Percentiles rank a stretch among this genome's conserved stretches.
Evolutionary conservation across 1,284 basidiomycete genomes (phyloP).

Genomic region (Phenoliferia sp.): DNA sequence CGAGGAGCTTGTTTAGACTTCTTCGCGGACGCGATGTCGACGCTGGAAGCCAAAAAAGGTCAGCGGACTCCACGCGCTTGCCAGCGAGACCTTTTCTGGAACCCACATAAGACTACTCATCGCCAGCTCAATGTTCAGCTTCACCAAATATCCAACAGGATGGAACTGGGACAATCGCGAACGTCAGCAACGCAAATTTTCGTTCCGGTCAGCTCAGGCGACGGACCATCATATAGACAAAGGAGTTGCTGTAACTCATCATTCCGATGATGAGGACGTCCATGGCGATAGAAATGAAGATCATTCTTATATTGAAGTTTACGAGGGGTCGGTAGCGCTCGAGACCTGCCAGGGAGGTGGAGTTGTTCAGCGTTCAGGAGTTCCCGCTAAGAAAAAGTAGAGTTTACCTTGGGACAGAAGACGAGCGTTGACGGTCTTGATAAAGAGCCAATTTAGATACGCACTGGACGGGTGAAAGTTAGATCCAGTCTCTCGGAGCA

Average conservation of each 20-base stretch:
- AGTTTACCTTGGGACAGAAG: neutral
- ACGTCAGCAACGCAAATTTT: neutral
- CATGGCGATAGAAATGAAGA: constrained; percentile 22
- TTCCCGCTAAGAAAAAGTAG: neutral
- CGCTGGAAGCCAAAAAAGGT: constrained; percentile 6
- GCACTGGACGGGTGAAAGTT: neutral
- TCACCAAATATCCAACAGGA: constrained; percentile 25
- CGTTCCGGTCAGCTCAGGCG: too few species aligned
- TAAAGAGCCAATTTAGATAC: neutral
- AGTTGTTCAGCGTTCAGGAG: constrained; percentile 7
- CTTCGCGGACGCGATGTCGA: constrained; percentile 15
- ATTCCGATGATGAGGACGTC: constrained; percentile 29
- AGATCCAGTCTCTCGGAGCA: neutral
- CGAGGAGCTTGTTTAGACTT: neutral
- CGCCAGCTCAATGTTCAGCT: constrained; percentile 26
- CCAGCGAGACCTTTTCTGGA: neutral
- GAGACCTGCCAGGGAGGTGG: constrained; percentile 17
- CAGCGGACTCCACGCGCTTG: neutral
- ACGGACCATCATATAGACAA: constrained; percentile 9
- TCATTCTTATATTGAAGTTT: constrained; percentile 23
- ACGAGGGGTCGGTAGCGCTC: constrained; percentile 29
- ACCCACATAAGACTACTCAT: neutral
- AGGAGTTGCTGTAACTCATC: constrained; percentile 26
- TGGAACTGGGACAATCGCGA: constrained; percentile 14
- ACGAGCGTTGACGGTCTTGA: neutral